phyloP scores from a whole-genome alignment of 2,329 filamentous ascomycete genomes.

The Anisogramma anomala region DNA sequence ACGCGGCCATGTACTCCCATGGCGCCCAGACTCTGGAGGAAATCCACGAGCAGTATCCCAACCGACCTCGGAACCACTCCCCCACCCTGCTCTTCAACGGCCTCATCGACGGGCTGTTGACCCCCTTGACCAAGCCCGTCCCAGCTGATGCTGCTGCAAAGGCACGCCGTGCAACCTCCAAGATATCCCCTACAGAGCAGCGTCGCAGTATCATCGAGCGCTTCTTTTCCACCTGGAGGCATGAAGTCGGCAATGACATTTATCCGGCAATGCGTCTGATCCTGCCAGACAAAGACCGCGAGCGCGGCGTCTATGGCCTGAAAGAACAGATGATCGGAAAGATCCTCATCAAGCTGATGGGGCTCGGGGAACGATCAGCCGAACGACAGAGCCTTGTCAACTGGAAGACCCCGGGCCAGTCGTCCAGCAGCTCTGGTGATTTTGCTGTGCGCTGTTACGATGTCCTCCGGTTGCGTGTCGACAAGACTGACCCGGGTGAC shows the following conservation, averaged over 20 bases:
- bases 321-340: conserved; percentile 89
- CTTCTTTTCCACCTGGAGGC: conserved; percentile 79
- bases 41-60: conserved; percentile 44
- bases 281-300: conserved; percentile 82
- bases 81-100: conserved; percentile 74
- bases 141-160: conserved; percentile 41
- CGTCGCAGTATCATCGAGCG: conserved; percentile 70
- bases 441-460: conserved; percentile 86
- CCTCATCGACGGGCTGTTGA: conserved; percentile 67
- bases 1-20: conserved; percentile 38
- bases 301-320: conserved; percentile 83
- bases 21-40: conserved; percentile 30
- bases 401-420: conserved; percentile 80
- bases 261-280: conserved; percentile 89
- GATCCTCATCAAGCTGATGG: conserved; percentile 81
- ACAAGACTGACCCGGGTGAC: conserved; percentile 59
- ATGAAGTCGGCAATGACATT: conserved; percentile 81
- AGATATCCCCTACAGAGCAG: conserved; percentile 62
- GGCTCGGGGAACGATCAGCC: conserved; percentile 81
- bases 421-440: conserved; percentile 59
- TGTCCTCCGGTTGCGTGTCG: conserved; percentile 70
- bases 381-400: conserved; percentile 77
- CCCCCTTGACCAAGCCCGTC: conserved; percentile 62
- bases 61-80: conserved; percentile 68
- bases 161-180: conserved; percentile 48